Evolutionary conservation across 2,329 filamentous ascomycete genomes (phyloP).

Genomic region (Colletotrichum siamense): DNA sequence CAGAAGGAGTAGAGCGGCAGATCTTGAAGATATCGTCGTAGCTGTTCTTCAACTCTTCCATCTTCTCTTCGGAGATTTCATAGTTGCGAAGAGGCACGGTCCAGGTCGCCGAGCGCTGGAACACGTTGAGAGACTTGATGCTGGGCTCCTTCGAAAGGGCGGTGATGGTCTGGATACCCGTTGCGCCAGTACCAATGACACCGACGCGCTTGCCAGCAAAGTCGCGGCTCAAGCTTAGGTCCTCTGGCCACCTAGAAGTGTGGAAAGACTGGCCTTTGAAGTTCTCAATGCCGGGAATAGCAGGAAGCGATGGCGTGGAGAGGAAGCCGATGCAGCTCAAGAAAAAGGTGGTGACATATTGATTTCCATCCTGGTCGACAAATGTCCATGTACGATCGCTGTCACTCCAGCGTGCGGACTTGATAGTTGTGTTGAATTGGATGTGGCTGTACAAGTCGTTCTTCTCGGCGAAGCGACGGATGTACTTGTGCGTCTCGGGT

Average conservation of each 20-base stretch:
- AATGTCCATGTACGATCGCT: neutral
- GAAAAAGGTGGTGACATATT: neutral
- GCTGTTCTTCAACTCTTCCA: constrained; percentile 36
- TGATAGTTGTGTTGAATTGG: neutral
- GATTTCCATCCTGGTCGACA: neutral
- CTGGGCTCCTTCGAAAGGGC: constrained; percentile 24
- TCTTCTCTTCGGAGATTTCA: constrained; percentile 40
- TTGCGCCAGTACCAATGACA: constrained; percentile 37
- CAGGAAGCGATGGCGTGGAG: constrained; percentile 36
- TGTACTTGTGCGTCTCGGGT: neutral
- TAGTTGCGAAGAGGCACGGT: constrained; percentile 43
- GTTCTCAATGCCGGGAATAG: constrained; percentile 29
- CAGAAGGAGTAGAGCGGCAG: constrained; percentile 29
- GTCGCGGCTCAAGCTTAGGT: constrained; percentile 9
- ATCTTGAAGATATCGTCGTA: constrained; percentile 35
- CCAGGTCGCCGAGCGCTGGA: constrained; percentile 40
- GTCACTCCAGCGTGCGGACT: neutral
- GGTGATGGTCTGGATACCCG: constrained; percentile 36
- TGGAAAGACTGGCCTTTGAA: constrained; percentile 24
- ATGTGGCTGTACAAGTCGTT: neutral
- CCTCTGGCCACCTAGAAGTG: constrained; percentile 23
- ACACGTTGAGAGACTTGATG: constrained; percentile 36
- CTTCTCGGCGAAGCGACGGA: neutral
- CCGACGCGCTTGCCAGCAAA: constrained; percentile 30
- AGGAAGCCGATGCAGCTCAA: constrained; percentile 23